phyloP scores from a whole-genome alignment of 2,329 filamentous ascomycete genomes.

The Epichloe hybrida region DNA sequence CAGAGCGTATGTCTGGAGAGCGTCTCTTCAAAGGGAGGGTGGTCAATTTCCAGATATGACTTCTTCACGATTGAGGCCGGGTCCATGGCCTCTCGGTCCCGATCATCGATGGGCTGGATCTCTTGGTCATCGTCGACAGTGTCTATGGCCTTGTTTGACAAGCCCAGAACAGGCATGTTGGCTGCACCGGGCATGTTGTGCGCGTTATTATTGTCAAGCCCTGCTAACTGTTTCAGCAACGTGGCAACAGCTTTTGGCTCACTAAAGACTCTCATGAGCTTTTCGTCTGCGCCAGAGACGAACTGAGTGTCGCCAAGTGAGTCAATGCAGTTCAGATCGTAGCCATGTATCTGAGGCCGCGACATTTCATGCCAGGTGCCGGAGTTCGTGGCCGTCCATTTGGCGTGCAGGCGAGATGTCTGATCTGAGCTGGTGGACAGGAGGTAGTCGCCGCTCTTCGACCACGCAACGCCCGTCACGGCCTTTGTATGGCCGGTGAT shows the following conservation, averaged over 20 bases:
- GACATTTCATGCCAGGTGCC: constrained; percentile 90
- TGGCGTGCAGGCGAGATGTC: constrained; percentile 74
- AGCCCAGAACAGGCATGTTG: constrained; percentile 84
- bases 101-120: constrained; percentile 28
- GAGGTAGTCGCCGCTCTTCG: constrained; percentile 66
- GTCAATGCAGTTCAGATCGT: constrained; percentile 91
- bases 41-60: constrained; percentile 49
- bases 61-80: constrained; percentile 42
- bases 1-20: constrained; percentile 83
- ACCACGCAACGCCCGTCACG: constrained; percentile 75
- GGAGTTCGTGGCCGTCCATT: constrained; percentile 46
- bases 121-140: constrained; percentile 36
- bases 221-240: constrained; percentile 56
- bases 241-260: constrained; percentile 73
- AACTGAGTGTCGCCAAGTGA: constrained; percentile 62
- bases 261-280: constrained; percentile 90
- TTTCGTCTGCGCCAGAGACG: constrained; percentile 92
- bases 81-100: constrained; percentile 40
- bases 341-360: constrained; percentile 91
- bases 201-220: constrained; percentile 31
- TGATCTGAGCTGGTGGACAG: constrained; percentile 86
- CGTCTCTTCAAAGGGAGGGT: constrained; percentile 80
- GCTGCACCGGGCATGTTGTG: constrained; percentile 66
- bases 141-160: constrained; percentile 89
- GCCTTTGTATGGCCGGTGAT: constrained; percentile 74